These are phyloP conservation scores for Cadophora gregata DNA, from an alignment of 2,329 filamentous ascomycete species.

Conservation along the genomic window DNA sequence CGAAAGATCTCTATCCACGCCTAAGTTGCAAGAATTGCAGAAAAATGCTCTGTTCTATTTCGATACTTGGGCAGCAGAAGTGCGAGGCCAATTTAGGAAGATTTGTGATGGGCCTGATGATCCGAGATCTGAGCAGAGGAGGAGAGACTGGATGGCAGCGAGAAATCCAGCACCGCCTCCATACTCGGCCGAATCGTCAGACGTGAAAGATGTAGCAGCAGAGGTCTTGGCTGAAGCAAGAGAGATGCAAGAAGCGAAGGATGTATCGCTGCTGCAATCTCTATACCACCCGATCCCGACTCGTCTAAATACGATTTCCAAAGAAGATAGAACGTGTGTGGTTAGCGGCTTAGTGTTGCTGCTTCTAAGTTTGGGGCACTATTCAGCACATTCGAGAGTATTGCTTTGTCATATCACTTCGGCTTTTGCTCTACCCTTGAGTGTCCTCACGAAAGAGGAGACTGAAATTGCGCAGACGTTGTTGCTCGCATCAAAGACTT, in stretches of 20 bases:
- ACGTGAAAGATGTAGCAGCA: slow-evolving; percentile 26
- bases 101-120: slow-evolving; percentile 59
- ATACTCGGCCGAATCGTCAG: slow-evolving; percentile 32
- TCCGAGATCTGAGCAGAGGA: slow-evolving; percentile 53
- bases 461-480: slow-evolving; percentile 77
- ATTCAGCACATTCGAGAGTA: slow-evolving; percentile 74
- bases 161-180: slow-evolving; percentile 39
- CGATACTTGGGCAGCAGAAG: slow-evolving; percentile 76
- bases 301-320: slow-evolving; percentile 61
- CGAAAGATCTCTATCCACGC: slow-evolving; percentile 32
- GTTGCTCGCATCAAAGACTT: slow-evolving; percentile 67
- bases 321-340: slow-evolving; percentile 65
- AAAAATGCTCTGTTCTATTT: slow-evolving; percentile 70
- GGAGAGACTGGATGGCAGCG: slow-evolving; percentile 42
- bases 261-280: slow-evolving; percentile 54
- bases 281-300: slow-evolving; percentile 61
- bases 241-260: slow-evolving; percentile 45
- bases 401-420: slow-evolving; percentile 72
- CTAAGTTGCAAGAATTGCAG: slow-evolving; percentile 47
- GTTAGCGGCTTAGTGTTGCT: slow-evolving; percentile 74
- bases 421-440: slow-evolving; percentile 66
- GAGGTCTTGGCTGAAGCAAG: slow-evolving; percentile 38
- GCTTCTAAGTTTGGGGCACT: slow-evolving; percentile 74
- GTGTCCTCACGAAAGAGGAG: slow-evolving; percentile 71
- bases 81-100: slow-evolving; percentile 74